Evolutionary conservation across 805 yeast species (phyloP), one percentile per base, ranked within the genome.

Genomic region (Kodamaea restingae): DNA sequence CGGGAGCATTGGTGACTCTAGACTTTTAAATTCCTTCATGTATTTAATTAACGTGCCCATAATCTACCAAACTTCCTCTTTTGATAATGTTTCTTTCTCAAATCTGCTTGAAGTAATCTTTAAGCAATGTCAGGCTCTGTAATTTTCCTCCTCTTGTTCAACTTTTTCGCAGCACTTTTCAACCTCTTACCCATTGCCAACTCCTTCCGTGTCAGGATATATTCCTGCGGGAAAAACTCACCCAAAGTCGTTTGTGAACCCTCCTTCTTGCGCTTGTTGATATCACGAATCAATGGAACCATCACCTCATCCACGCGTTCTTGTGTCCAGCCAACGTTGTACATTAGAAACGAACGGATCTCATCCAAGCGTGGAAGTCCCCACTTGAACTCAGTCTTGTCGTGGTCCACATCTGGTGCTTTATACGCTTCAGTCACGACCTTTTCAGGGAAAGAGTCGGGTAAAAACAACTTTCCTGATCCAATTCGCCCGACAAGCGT

Each of bases 301-400:
- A 93, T 65, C 3, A 88, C 81, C 51, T 86, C 90, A 53, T 91
- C 95, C 2, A 87, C 81, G 42, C 77, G 73, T 7, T 73, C 80
- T 50, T 78, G 79, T 2, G 74, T 64, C 97, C 99, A 95, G 2
- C 90, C 88, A 7, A 88, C 79, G 32, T 78, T 78, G 33, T 63
- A 67, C 73, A 75, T 75, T 58, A 93, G 65, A 49, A 76, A 90
- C 1, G 76, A 68, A 21, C 97, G 64, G 36, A 93, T 65, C 47
- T 78, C 79, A 50, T 88, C 97, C 42, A 90, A 61, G 55, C 86
- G 88, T 0, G 97, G 96, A 2, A 69, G 63, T 0, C 97, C 98
- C 98, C 98, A 93, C 34, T 75, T 75, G 61, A 93, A 90, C 39
- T 74, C 71, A 0, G 90, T 84, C 33, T 66, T 65, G 55, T 90